Base-by-base conservation (phyloP, 345 rosid genomes). In the Barbarea vulgaris region DNA sequence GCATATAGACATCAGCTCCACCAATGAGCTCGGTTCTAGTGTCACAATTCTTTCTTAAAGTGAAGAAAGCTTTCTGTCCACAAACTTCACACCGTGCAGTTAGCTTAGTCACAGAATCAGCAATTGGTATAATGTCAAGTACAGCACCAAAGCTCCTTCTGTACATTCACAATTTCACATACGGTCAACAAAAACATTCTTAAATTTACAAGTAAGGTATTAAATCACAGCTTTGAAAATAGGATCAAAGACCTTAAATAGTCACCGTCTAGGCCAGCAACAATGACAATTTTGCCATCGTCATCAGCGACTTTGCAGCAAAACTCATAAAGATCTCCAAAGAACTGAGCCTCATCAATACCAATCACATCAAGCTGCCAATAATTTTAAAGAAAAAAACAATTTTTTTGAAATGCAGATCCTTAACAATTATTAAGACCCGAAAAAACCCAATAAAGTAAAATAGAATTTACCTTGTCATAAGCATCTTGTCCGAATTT, bases 311-410 rank as follows among this genome's bases (percentile, higher is more conserved):
- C 91, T 64, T 84, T 73, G 78, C 85, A 82, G 77, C 99, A 95
- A 79, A 95, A 95, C 73, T 88, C 97, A 61, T 95, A 95, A 3
- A 95, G 93, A 69, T 95, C 99, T 58, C 85, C 93, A 22, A 95
- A 95, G 61, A 92, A 92, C 63, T 95, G 97, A 25, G 94, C 99
- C 72, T 95, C 99, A 18, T 95, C 99, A 22, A 95, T 87, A 41
- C 97, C 99, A 51, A 92, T 90, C 58, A 95, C 96, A 76, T 95
- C 93, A 67, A 95, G 60, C 99, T 95, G 87, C 39, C 61, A 69
- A 15, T 13, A 46, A 42, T 51, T 60, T 60, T 9, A 31, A n/a
- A 59, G 4, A 67, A 6, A 14, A 3, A 9, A 3, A 18, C 28
- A 9, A 30, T 4, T 30, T 61, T 53, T n/a, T n/a, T n/a, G n/a